Evolutionary conservation across 176 grass and related monocot genomes (phyloP).

Genomic region (Triticum turgidum): DNA sequence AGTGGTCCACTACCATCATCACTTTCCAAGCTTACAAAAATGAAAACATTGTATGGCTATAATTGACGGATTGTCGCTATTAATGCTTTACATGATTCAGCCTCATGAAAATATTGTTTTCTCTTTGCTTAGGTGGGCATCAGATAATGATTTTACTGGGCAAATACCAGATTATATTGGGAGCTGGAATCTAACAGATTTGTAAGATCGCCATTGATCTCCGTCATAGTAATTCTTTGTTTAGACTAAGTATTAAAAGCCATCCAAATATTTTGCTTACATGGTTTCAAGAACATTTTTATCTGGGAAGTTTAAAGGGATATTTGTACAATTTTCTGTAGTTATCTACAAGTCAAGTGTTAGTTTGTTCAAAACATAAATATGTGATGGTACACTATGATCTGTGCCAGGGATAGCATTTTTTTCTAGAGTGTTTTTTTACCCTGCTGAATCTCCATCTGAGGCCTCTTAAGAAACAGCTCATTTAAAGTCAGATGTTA

Average conservation of each 20-base stretch:
- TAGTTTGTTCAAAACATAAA: neutral
- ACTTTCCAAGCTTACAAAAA: conserved; percentile 51
- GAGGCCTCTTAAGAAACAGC: neutral
- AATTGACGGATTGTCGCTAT: too few species aligned
- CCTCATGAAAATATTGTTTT: neutral
- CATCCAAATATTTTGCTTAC: too few species aligned
- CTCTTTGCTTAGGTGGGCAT: conserved; percentile 32
- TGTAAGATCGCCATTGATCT: conserved; percentile 14
- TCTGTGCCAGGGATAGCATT: neutral
- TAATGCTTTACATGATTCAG: too few species aligned
- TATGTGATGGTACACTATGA: too few species aligned
- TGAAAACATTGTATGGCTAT: conserved; percentile 45
- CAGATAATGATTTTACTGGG: conserved; percentile 56
- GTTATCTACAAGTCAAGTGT: neutral
- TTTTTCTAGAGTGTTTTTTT: neutral
- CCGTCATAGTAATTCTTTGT: neutral
- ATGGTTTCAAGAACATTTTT: too few species aligned
- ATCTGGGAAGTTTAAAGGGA: neutral
- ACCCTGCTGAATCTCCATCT: neutral
- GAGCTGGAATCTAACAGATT: conserved; percentile 20
- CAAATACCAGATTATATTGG: conserved; percentile 54
- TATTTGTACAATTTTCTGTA: neutral
- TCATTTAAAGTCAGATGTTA: neutral
- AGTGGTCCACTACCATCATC: conserved; percentile 54
- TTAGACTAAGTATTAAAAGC: too few species aligned